Base-by-base conservation (phyloP, 805 yeast species). In the Tetrapisispora taiwanensis region DNA sequence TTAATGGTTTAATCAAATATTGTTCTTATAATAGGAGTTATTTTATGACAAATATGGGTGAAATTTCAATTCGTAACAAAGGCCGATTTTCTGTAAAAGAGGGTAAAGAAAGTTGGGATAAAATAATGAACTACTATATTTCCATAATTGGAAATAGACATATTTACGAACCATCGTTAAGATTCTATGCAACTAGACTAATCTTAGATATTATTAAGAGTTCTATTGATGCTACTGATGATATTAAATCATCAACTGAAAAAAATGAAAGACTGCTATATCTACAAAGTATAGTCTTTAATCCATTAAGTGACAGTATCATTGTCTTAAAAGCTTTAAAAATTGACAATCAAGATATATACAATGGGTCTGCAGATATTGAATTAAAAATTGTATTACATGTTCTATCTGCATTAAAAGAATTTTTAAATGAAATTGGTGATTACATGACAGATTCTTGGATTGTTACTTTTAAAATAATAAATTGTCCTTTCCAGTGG, bases 371-470 rank as follows among this genome's bases (percentile, higher is more conserved):
- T n/a, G 49, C 55, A 5, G 76, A 76, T 49, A 74, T 79, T 28
- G 87, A 82, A 51, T 73, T 79, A 2, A 89, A 83, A 43, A 76
- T 87, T 48, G 77, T 81, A 47, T 70, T 83, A 15, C 73, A 73
- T 26, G 63, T 76, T 0, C 66, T 89, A 34, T 73, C 76, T 26
- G 81, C 86, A 0, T 60, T 90, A 42, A 82, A 79, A 55, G 77
- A 72, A 27, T 68, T 89, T n/a, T 70, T 90, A 28, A 94, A 88
- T 54, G 79, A 82, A 52, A 83, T 78, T 56, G 97, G 95, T 1
- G 71, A 73, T 30, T 64, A 70, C 7, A 68, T 81, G 41, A 67
- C 69, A 36, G 60, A 71, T n/a, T 79, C 84, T 0, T 90, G 97
- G 97, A 73, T 74, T 31, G 62, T 71, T 3, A 82, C 88, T 1